phyloP scores from a whole-genome alignment of 2,329 filamentous ascomycete genomes.

The Cryphonectria nitschkei region DNA sequence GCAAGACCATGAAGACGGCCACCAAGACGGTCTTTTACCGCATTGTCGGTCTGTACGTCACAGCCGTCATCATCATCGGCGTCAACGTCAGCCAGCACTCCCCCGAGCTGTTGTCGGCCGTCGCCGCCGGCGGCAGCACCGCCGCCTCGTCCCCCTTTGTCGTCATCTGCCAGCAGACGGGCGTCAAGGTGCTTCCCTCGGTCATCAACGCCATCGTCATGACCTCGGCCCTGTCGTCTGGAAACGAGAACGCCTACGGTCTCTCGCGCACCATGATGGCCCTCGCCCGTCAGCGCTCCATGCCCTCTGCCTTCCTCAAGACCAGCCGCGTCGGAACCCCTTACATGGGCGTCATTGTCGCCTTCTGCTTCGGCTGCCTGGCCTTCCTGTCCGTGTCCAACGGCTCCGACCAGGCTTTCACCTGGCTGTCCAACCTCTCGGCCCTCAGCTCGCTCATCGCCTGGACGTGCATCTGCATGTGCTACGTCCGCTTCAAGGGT shows the following conservation, averaged over 20 bases:
- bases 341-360: constrained; percentile 48
- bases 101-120: constrained; percentile 35
- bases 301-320: constrained; percentile 52
- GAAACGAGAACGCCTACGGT: constrained; percentile 58
- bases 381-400: constrained; percentile 53
- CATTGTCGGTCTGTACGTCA: constrained; percentile 63
- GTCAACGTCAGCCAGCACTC: constrained; percentile 62
- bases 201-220: constrained; percentile 59
- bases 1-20: constrained; percentile 54
- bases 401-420: constrained; percentile 51
- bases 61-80: constrained; percentile 61
- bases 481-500: constrained; percentile 38
- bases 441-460: constrained; percentile 44
- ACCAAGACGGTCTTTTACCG: constrained; percentile 64
- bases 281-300: constrained; percentile 55
- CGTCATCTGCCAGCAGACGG: constrained; percentile 51
- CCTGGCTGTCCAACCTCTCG: constrained; percentile 59
- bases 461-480: constrained; percentile 39
- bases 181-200: constrained; percentile 52
- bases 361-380: constrained; percentile 48
- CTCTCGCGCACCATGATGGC: constrained; percentile 56
- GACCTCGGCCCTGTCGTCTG: constrained; percentile 58
- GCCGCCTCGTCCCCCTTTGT: constrained; percentile 57
- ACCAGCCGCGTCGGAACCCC: constrained; percentile 56
- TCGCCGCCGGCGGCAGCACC: constrained; percentile 56